phyloP scores from a whole-genome alignment of 768 basidiomycete species.

The Pleurotus djamor region DNA sequence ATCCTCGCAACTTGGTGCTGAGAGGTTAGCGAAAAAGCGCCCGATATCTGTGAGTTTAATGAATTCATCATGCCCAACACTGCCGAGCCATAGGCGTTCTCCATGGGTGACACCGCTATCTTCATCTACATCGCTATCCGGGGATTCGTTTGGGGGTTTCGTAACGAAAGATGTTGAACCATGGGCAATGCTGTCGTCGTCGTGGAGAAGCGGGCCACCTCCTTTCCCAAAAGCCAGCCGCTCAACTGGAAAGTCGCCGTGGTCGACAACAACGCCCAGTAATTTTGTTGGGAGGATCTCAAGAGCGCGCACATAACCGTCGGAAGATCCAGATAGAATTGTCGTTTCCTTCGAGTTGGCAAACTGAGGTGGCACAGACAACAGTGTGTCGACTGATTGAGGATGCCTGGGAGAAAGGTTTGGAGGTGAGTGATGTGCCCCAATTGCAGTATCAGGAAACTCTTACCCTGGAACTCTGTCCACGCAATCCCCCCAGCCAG shows the following conservation, averaged over 20 bases:
- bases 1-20: background rate
- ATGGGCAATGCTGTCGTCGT: constrained; percentile 13
- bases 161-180: constrained; percentile 1
- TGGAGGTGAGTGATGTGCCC: background rate
- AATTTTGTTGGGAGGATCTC: constrained; percentile 88
- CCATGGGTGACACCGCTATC: constrained; percentile 10
- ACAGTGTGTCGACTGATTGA: constrained; percentile 85
- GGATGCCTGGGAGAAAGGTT: constrained; percentile 65
- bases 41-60: constrained; percentile 83
- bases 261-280: constrained; percentile 87
- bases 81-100: constrained; percentile 77
- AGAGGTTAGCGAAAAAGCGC: constrained; percentile 49
- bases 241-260: constrained; percentile 92
- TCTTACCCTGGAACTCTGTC: constrained; percentile 84
- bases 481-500: constrained; percentile 91
- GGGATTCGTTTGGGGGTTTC: background rate
- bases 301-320: constrained; percentile 86
- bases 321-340: constrained; percentile 88
- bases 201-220: constrained; percentile 25
- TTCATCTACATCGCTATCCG: constrained; percentile 11
- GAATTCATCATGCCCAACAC: constrained; percentile 87
- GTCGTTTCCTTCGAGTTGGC: constrained; percentile 54
- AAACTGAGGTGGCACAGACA: constrained; percentile 62
- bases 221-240: constrained; percentile 65
- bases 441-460: background rate